phyloP scores from a whole-genome alignment of 352 stramenopile species.

The Thalassiosira delicatula region DNA sequence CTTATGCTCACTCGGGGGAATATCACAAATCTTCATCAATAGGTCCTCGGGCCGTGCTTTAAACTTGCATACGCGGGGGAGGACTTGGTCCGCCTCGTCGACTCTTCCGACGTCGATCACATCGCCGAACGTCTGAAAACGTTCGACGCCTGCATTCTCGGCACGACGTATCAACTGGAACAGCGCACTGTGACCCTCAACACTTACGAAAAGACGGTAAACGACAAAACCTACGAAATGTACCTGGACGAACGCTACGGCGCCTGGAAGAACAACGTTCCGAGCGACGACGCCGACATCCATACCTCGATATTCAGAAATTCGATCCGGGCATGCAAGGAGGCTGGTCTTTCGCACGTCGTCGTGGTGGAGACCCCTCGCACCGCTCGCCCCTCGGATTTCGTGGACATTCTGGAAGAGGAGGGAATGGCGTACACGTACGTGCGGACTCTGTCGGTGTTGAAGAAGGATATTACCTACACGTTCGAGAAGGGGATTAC shows the following conservation, averaged over 20 bases:
- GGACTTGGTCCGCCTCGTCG: constrained; percentile 70
- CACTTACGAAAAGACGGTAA: constrained; percentile 75
- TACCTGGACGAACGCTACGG: constrained; percentile 69
- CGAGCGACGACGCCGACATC: constrained; percentile 53
- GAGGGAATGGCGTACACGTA: constrained; percentile 73
- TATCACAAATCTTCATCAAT: too few relatives aligned
- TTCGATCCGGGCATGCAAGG: constrained; percentile 64
- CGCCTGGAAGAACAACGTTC: constrained; percentile 29
- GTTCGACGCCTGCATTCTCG: constrained; percentile 73
- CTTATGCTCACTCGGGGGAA: neutral
- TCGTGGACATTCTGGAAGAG: constrained; percentile 66
- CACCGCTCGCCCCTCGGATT: constrained; percentile 52
- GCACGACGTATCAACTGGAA: constrained; percentile 71
- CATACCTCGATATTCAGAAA: constrained; percentile 66
- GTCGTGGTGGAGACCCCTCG: constrained; percentile 72
- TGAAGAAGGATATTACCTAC: constrained; percentile 68
- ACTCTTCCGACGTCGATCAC: constrained; percentile 63
- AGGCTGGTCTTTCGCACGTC: constrained; percentile 59
- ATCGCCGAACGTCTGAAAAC: constrained; percentile 66
- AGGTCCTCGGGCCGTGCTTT: constrained; percentile 68
- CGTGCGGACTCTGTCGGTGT: constrained; percentile 50
- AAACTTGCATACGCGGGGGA: constrained; percentile 75
- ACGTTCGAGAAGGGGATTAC: constrained; percentile 76
- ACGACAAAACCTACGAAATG: constrained; percentile 82
- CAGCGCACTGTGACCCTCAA: constrained; percentile 61